Evolutionary conservation across 352 stramenopile species (phyloP), one percentile per base, ranked within the genome.

Genomic region (Phytopythium helicoides): DNA sequence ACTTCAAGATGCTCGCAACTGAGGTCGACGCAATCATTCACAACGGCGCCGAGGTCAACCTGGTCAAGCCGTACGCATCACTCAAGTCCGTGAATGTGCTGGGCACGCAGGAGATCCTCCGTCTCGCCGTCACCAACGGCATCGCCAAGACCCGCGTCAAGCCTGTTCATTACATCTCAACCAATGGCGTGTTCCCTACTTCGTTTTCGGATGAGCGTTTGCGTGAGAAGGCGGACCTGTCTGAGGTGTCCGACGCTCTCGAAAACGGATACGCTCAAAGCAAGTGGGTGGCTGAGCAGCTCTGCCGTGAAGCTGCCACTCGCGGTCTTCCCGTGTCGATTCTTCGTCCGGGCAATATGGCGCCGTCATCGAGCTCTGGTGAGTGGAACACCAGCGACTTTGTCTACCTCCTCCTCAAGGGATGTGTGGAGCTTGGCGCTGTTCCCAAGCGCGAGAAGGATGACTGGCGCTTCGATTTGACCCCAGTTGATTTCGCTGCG

Each of bases 281-380:
- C 52, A 97, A 97, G 59, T 97, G 91, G 91, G 88, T 96, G 33
- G 81, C 89, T 3, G 91, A 97, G 67, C 71, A 94, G 50, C 76
- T 95, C 60, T 92, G 89, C 31, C 84, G 74, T 50, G 78, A 93
- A 52, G 86, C 86, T 1, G 76, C 75, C 25, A 71, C 84, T 8
- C 66, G 85, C 25, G 89, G 88, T 9, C 73, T 97, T 11, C 87
- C 89, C 2, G 82, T 95, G 23, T 86, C 87, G 26, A 83, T 96
- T 52, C 70, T 97, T 25, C 82, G 91, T 33, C 89, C 85, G 5
- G 91, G 91, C 14, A 97, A 97, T 64, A 96, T 97, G 80, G 79
- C 82, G 48, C 74, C 76, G 28, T 80, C 66, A 6, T 85, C 75
- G 3, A 34, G 34, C 7, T 81, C 71, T 6, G 88, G 87, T 23